Conservation (phyloP, 2,329 filamentous ascomycete genomes). For the Aspergillus phoenicis region DNA sequence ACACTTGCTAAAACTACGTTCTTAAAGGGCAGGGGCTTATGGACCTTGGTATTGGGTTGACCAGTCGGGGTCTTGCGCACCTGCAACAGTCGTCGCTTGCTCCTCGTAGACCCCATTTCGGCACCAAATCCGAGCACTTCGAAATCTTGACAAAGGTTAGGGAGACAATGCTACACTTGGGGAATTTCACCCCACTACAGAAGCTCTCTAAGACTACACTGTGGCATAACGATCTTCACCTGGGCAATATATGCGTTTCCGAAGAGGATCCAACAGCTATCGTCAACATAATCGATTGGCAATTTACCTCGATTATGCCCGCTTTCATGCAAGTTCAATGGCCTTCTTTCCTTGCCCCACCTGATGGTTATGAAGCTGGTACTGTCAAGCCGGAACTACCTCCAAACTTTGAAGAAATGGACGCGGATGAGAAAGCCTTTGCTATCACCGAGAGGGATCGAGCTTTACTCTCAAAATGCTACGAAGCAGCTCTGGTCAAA, state of each 20-base stretch:
- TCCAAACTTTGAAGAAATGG: constrained; percentile 22
- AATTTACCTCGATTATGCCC: constrained; percentile 24
- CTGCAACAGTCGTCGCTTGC: constrained; percentile 7
- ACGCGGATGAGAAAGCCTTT: constrained; percentile 21
- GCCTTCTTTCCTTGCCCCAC: constrained; percentile 19
- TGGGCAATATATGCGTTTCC: constrained; percentile 28
- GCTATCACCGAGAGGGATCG: constrained; percentile 20
- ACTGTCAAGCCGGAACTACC: constrained; percentile 23
- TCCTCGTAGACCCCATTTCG: constrained; percentile 16
- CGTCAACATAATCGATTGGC: constrained; percentile 25
- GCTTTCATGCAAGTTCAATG: constrained; percentile 23
- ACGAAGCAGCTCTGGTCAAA: constrained; percentile 25
- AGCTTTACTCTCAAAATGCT: constrained; percentile 24
- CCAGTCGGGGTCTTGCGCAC: constrained; percentile 14
- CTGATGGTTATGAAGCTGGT: constrained; percentile 22
- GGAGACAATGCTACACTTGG: constrained; percentile 14
- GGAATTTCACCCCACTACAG: background rate
- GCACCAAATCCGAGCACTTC: constrained; percentile 15
- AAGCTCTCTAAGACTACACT: constrained; percentile 16
- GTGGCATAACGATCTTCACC: constrained; percentile 25
- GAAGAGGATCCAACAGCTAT: constrained; percentile 22
- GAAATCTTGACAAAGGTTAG: constrained; percentile 4
- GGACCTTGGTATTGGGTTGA: constrained; percentile 15
- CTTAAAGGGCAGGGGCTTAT: constrained; percentile 12
- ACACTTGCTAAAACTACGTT: background rate